Evolutionary conservation across 805 yeast genomes (phyloP).

Genomic region (Barnettozyma siamensis): DNA sequence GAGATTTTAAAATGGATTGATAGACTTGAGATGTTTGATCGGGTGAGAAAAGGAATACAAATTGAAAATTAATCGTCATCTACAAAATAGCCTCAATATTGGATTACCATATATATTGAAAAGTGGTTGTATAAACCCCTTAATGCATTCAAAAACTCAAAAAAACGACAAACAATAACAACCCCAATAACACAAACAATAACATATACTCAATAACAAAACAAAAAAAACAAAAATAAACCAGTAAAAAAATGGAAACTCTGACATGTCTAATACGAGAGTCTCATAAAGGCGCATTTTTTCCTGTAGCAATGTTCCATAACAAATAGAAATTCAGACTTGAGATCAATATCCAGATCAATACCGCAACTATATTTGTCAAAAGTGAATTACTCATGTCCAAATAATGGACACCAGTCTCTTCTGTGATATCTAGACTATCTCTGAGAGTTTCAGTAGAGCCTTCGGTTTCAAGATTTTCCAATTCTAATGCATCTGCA

Average conservation of each 20-base stretch:
- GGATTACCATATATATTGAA: not conserved
- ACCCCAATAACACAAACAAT: too few species aligned
- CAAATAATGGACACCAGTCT: slow-evolving; percentile 11
- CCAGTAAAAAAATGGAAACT: too few species aligned
- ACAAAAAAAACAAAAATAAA: too few species aligned
- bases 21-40: slow-evolving; percentile 8
- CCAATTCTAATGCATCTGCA: slow-evolving; percentile 2
- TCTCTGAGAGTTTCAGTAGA: slow-evolving; percentile 5
- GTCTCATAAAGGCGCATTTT: too few species aligned
- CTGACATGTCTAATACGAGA: too few species aligned
- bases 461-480: slow-evolving; percentile 3
- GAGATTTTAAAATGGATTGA: slow-evolving; percentile 6
- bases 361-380: slow-evolving; percentile 44
- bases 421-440: not conserved
- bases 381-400: slow-evolving; percentile 38
- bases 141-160: not conserved
- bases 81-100: not conserved
- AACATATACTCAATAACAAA: too few species aligned
- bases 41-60: slow-evolving; percentile 5
- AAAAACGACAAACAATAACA: not conserved
- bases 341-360: slow-evolving; percentile 46
- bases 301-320: slow-evolving; percentile 39
- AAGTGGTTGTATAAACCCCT: not conserved
- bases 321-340: slow-evolving; percentile 60
- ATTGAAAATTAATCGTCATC: not conserved